These are phyloP conservation scores for Nitzschia palea DNA, from an alignment of 108 stramenopile species.

Conservation along the genomic window DNA sequence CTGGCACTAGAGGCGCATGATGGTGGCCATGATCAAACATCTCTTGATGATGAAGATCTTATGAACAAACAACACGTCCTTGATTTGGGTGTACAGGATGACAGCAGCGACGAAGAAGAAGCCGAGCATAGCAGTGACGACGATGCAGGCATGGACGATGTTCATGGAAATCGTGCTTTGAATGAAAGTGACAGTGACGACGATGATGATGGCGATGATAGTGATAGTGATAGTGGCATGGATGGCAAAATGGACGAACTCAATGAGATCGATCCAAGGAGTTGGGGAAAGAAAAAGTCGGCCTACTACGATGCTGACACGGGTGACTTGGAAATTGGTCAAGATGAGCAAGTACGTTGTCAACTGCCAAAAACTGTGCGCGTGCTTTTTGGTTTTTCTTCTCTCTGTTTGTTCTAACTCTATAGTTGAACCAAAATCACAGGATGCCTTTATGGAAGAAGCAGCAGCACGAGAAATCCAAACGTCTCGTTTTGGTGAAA, in stretches of 20 bases:
- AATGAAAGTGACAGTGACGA: slow-evolving; percentile 14
- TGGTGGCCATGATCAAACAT: background rate
- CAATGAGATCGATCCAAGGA: slow-evolving; percentile 22
- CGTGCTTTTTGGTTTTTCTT: background rate
- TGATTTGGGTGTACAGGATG: slow-evolving; percentile 60
- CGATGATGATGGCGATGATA: background rate
- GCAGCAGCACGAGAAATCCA: slow-evolving; percentile 84
- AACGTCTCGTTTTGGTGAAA: slow-evolving; percentile 61
- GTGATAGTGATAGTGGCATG: slow-evolving; percentile 30
- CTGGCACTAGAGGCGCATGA: slow-evolving; percentile 43
- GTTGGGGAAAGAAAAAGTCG: slow-evolving; percentile 89
- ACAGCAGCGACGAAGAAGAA: slow-evolving; percentile 50
- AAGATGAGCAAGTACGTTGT: slow-evolving; percentile 55
- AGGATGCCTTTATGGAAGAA: slow-evolving; percentile 79
- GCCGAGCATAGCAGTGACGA: slow-evolving; percentile 27
- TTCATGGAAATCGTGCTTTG: slow-evolving; percentile 1
- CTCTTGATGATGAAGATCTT: slow-evolving; percentile 45
- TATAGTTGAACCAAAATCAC: no score
- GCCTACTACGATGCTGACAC: slow-evolving; percentile 93
- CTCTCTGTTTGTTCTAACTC: background rate
- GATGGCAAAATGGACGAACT: slow-evolving; percentile 40
- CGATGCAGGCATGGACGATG: slow-evolving; percentile 23
- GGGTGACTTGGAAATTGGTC: slow-evolving; percentile 94
- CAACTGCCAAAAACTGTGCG: background rate
- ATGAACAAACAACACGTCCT: slow-evolving; percentile 55